These are phyloP conservation scores for Pythium insidiosum DNA, from an alignment of 352 stramenopile genomes.

Conservation along the genomic window DNA sequence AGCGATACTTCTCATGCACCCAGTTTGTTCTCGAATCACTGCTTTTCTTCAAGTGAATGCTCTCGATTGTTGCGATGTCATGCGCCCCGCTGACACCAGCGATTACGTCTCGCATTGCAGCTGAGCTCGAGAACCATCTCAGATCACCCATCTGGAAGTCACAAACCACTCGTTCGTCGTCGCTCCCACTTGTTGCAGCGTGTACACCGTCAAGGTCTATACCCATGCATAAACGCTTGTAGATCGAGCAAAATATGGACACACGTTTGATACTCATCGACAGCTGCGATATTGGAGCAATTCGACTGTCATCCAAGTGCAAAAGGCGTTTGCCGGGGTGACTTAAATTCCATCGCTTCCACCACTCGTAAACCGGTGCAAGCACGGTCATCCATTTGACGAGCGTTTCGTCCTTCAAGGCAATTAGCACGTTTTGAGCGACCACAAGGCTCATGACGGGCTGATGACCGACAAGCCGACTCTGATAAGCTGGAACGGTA, in stretches of 20 bases:
- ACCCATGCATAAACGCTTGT: constrained; percentile 56
- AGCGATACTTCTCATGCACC: background rate
- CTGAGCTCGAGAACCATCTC: too few relatives aligned
- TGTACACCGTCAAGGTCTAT: constrained; percentile 28
- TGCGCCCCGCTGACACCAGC: too few relatives aligned
- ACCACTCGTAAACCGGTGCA: constrained; percentile 76
- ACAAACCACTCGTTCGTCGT: constrained; percentile 1
- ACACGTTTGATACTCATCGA: constrained; percentile 35
- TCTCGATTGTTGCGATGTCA: too few relatives aligned
- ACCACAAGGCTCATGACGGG: constrained; percentile 41
- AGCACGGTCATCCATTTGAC: constrained; percentile 74
- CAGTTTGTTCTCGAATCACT: constrained; percentile 1
- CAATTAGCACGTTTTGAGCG: constrained; percentile 37
- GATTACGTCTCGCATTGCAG: too few relatives aligned
- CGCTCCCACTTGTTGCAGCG: background rate
- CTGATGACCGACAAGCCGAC: constrained; percentile 67
- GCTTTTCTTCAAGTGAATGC: too few relatives aligned
- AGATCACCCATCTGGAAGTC: constrained; percentile 8
- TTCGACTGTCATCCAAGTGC: constrained; percentile 29
- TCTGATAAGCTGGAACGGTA: constrained; percentile 73
- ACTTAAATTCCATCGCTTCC: constrained; percentile 70
- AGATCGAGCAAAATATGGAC: constrained; percentile 43
- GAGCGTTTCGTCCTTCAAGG: constrained; percentile 69
- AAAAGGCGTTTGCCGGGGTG: constrained; percentile 53
- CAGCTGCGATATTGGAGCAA: constrained; percentile 64